Percentiles rank a stretch among this genome's conserved stretches.
phyloP scores from a whole-genome alignment of 2,329 filamentous ascomycete species.

The Leptodontidium sp. region DNA sequence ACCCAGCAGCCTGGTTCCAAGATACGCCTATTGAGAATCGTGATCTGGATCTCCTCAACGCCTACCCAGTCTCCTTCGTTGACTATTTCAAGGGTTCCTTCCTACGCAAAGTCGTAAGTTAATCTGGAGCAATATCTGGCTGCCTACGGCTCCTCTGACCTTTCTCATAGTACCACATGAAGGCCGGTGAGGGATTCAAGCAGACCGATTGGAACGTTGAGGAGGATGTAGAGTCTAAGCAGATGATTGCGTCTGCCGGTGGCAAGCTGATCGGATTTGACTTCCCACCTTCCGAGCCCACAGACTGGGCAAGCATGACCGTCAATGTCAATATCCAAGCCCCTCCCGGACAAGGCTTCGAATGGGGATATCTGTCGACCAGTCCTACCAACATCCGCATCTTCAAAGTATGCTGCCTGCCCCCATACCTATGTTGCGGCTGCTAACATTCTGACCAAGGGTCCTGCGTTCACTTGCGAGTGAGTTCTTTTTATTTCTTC shows the following conservation, averaged over 20 bases:
- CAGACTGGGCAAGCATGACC: slow-evolving; percentile 1
- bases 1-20: neutral
- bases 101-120: slow-evolving; percentile 7
- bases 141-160: neutral
- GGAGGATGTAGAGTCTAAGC: neutral
- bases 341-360: neutral
- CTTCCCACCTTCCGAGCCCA: neutral
- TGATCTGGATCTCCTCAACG: neutral
- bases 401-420: neutral
- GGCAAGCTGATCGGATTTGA: slow-evolving; percentile 11
- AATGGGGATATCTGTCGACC: neutral
- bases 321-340: neutral
- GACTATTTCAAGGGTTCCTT: neutral
- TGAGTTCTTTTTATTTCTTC: neutral
- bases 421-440: no score
- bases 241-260: slow-evolving; percentile 6
- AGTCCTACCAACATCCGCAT: slow-evolving; percentile 4
- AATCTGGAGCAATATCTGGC: neutral
- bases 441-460: neutral
- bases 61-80: neutral
- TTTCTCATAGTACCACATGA: neutral
- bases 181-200: neutral
- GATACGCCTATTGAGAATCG: neutral
- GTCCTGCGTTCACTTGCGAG: neutral
- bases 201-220: slow-evolving; percentile 3